Conservation (phyloP, 768 basidiomycete genomes). For the Phlebiopsis gigantea region DNA sequence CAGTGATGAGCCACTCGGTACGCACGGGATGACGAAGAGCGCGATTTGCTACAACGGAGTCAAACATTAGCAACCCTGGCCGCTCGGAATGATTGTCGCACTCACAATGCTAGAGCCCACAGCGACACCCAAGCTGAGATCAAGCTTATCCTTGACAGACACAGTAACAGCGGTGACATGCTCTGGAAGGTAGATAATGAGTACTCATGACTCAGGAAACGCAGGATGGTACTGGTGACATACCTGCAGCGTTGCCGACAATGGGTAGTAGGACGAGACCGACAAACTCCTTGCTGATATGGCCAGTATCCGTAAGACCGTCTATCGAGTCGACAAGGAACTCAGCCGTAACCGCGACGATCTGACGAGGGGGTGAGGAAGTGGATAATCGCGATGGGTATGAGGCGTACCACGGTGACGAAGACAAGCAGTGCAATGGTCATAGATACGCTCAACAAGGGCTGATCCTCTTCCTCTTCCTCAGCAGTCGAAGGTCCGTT, state of each 20-base stretch:
- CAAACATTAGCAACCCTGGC: neutral
- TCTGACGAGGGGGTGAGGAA: slow-evolving; percentile 20
- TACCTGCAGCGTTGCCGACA: slow-evolving; percentile 76
- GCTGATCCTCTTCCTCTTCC: slow-evolving; percentile 32
- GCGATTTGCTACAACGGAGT: slow-evolving; percentile 57
- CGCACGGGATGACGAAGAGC: slow-evolving; percentile 61
- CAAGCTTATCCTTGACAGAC: slow-evolving; percentile 80
- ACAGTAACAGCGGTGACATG: slow-evolving; percentile 87
- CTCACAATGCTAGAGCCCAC: slow-evolving; percentile 73
- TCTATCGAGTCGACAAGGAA: slow-evolving; percentile 83
- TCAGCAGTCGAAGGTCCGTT: neutral
- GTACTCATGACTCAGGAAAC: neutral
- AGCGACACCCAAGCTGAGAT: slow-evolving; percentile 79
- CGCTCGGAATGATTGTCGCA: slow-evolving; percentile 5
- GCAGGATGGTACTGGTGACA: slow-evolving; percentile 3
- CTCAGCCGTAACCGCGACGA: slow-evolving; percentile 61
- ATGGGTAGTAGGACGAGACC: slow-evolving; percentile 85
- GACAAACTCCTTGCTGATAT: slow-evolving; percentile 83
- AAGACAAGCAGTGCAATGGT: slow-evolving; percentile 48
- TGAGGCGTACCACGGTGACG: slow-evolving; percentile 55
- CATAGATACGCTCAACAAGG: slow-evolving; percentile 54
- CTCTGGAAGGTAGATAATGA: slow-evolving; percentile 37
- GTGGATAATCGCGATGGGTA: neutral
- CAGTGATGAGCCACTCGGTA: slow-evolving; percentile 4
- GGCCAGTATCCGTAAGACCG: slow-evolving; percentile 47